Percentiles rank a stretch among this genome's conserved stretches.
phyloP scores from a whole-genome alignment of 2,329 filamentous ascomycete species.

The Hypomyces rosellus region DNA sequence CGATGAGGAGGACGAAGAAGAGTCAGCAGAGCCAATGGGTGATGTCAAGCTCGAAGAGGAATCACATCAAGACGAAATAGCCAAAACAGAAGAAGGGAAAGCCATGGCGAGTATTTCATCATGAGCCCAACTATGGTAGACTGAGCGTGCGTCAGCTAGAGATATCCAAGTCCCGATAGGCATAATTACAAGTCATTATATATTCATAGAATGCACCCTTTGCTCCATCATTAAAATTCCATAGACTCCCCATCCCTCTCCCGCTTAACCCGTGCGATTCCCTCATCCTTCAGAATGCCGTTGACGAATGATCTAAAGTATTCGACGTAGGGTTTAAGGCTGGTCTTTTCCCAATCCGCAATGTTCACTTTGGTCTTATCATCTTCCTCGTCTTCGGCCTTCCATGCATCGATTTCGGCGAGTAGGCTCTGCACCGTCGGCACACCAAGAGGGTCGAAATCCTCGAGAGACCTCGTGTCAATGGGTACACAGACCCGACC shows the following conservation, averaged over 20 bases:
- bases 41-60: not conserved
- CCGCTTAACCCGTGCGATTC: constrained; percentile 47
- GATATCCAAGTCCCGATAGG: not conserved
- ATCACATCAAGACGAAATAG: constrained; percentile 2
- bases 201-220: not conserved
- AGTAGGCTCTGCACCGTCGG: constrained; percentile 81
- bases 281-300: constrained; percentile 69
- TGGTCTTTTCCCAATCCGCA: constrained; percentile 95
- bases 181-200: not conserved
- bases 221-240: constrained; percentile 40
- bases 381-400: constrained; percentile 39
- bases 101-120: not conserved
- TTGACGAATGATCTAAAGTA: constrained; percentile 79
- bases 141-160: not conserved
- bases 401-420: constrained; percentile 80
- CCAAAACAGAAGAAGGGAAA: constrained; percentile 3
- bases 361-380: constrained; percentile 33
- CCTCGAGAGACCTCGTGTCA: constrained; percentile 63
- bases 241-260: constrained; percentile 48
- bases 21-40: too few species aligned
- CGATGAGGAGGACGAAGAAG: not conserved
- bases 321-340: constrained; percentile 86
- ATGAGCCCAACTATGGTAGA: not conserved
- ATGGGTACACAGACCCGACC: constrained; percentile 95
- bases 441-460: constrained; percentile 82